Evolutionary conservation across 805 yeast genomes (phyloP).

Genomic region (Millerozyma acaciae): DNA sequence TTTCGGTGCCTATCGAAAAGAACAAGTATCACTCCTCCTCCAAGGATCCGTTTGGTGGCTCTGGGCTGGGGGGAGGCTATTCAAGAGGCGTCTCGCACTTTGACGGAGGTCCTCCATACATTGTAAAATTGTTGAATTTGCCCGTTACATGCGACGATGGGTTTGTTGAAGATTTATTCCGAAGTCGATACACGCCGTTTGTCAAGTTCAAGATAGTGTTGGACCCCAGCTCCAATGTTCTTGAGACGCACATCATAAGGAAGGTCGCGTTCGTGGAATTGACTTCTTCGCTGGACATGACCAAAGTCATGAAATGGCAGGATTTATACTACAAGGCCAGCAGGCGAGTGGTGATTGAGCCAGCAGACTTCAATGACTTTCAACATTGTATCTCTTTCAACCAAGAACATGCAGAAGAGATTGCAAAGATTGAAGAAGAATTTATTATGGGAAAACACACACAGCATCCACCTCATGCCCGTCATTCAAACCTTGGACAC

Average conservation of each 20-base stretch:
- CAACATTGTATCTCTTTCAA: conserved; percentile 38
- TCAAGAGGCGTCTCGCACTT: conserved; percentile 8
- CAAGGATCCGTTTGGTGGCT: conserved; percentile 8
- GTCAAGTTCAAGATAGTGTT: conserved; percentile 60
- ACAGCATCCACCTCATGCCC: not conserved
- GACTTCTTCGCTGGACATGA: conserved; percentile 46
- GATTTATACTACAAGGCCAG: conserved; percentile 50
- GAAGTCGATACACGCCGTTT: conserved; percentile 56
- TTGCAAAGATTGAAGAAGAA: conserved; percentile 29
- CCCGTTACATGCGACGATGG: conserved; percentile 52
- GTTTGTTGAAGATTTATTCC: conserved; percentile 56
- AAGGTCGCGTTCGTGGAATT: conserved; percentile 66
- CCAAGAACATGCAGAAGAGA: conserved; percentile 28
- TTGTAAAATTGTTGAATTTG: conserved; percentile 57
- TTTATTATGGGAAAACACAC: conserved; percentile 10
- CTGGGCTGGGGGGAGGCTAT: conserved; percentile 6
- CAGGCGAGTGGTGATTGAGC: conserved; percentile 35
- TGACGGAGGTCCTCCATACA: conserved; percentile 54
- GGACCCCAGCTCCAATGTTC: conserved; percentile 41
- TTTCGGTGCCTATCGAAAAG: conserved; percentile 42
- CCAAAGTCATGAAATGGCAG: conserved; percentile 58
- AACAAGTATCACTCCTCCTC: conserved; percentile 11
- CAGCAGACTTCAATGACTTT: conserved; percentile 39
- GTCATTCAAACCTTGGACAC: conserved; percentile 1
- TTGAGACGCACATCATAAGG: conserved; percentile 36